Evolutionary conservation across 176 grass and related monocot genomes (phyloP), one percentile per base, ranked within the genome.

Genomic region (Aegilops tauschii): DNA sequence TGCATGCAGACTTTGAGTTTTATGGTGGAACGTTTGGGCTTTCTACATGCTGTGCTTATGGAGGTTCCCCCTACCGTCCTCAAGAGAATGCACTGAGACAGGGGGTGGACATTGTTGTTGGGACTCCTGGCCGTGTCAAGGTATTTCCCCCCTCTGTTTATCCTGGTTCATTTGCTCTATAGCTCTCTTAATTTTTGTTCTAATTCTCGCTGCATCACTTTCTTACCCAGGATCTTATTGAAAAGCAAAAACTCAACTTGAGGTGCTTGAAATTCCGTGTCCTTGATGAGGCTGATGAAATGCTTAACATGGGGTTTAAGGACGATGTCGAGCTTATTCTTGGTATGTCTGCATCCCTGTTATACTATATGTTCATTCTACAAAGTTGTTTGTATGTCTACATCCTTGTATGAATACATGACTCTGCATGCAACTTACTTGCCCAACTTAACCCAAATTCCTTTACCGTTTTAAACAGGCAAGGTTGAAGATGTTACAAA

Each of bases 241-340:
- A 91, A 32, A 95, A 95, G 81, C 86, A 88, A 58, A 92, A 71
- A 80, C 88, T 95, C 63, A 91, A 96, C 82, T 92, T 94, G 52
- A 91, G 86, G 84, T 61, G 25, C 23, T 89, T 98, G 66, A 98
- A 98, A 71, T 98, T 96, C 66, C 93, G 96, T 77, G 90, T 99
- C 66, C 97, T 99, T 84, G 97, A 99, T 67, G 97, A 99, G 90
- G 97, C 97, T 85, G 97, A 99, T 93, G 97, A 99, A 75, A 99
- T 96, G 94, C 94, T 99, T 82, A 99, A 94, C 78, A 99, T 99
- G 97, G 97, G 94, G 8, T 99, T 99, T 34, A 94, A 97, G 81
- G 94, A 96, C 6, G 97, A 99, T 78, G 97, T 99, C 1, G 97
- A 99, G 79, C 92, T 94, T 87, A 99, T 99, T 91, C 92, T 99